These are phyloP conservation scores for Nakaseomyces nivariensis DNA, from an alignment of 1,139 yeast species.

Conservation along the genomic window DNA sequence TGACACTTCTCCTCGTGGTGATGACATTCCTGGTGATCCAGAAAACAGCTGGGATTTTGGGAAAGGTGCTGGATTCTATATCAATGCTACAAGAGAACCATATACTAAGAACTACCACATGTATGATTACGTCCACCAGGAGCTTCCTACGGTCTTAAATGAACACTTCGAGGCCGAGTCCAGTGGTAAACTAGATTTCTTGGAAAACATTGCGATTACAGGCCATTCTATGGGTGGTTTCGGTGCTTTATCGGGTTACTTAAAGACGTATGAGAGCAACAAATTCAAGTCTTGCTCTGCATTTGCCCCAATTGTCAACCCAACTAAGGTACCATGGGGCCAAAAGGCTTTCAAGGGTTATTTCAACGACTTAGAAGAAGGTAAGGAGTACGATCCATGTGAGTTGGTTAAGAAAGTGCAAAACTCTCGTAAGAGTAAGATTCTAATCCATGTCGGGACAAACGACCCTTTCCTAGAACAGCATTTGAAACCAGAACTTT, in stretches of 20 bases:
- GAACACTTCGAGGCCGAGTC: slow-evolving; percentile 44
- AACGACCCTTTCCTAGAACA: slow-evolving; percentile 60
- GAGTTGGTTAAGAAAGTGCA: slow-evolving; percentile 49
- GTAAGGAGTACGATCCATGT: slow-evolving; percentile 65
- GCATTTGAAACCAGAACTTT: slow-evolving; percentile 70
- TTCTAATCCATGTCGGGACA: slow-evolving; percentile 77
- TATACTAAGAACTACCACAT: slow-evolving; percentile 69
- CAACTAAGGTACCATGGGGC: slow-evolving; percentile 75
- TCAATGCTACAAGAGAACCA: slow-evolving; percentile 69
- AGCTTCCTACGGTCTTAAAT: slow-evolving; percentile 40
- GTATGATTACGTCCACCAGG: slow-evolving; percentile 75
- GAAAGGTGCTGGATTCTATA: slow-evolving; percentile 89
- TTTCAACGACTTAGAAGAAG: slow-evolving; percentile 46
- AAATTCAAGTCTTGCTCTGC: slow-evolving; percentile 74
- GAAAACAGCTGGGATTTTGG: slow-evolving; percentile 93
- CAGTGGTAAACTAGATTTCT: slow-evolving; percentile 23
- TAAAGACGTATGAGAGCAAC: slow-evolving; percentile 47
- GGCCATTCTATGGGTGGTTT: slow-evolving; percentile 99
- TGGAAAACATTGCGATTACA: slow-evolving; percentile 56
- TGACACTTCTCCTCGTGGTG: slow-evolving; percentile 96
- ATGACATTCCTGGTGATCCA: slow-evolving; percentile 72
- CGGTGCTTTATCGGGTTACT: slow-evolving; percentile 76
- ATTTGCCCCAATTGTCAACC: slow-evolving; percentile 83
- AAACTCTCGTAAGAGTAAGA: slow-evolving; percentile 35
- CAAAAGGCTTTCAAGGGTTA: slow-evolving; percentile 72